phyloP scores from a whole-genome alignment of 2,329 filamentous ascomycete species.

The Alternaria sp. region DNA sequence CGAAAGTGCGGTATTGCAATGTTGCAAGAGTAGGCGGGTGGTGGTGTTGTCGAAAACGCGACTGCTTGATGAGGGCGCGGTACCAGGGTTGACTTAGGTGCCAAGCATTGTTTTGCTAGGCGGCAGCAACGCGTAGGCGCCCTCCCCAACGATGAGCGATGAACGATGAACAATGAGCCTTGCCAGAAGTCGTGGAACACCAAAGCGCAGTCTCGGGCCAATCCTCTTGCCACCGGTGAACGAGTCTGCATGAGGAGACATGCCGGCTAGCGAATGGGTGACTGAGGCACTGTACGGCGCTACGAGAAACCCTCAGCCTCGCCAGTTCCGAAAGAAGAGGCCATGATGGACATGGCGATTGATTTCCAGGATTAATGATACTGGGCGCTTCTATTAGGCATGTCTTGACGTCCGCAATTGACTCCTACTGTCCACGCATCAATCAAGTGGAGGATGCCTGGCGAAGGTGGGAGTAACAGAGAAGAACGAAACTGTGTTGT shows the following conservation, averaged over 20 bases:
- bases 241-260: background rate
- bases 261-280: background rate
- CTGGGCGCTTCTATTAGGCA: background rate
- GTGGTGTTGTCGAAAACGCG: background rate
- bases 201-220: background rate
- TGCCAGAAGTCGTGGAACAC: background rate
- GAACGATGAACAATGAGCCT: conserved; percentile 7
- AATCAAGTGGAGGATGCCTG: background rate
- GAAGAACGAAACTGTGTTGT: background rate
- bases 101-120: background rate
- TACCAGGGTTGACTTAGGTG: background rate
- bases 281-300: background rate
- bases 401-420: background rate
- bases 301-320: background rate
- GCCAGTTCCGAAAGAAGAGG: background rate
- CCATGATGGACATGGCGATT: background rate
- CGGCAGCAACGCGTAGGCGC: background rate
- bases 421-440: background rate
- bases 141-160: background rate
- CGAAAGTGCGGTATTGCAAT: background rate
- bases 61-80: background rate
- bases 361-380: background rate
- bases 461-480: background rate
- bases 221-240: background rate
- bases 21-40: background rate